Percentiles rank a stretch among this genome's conserved stretches.
Evolutionary conservation across 495 filamentous ascomycete species (phyloP).

Genomic region (Penicillium goetzii): DNA sequence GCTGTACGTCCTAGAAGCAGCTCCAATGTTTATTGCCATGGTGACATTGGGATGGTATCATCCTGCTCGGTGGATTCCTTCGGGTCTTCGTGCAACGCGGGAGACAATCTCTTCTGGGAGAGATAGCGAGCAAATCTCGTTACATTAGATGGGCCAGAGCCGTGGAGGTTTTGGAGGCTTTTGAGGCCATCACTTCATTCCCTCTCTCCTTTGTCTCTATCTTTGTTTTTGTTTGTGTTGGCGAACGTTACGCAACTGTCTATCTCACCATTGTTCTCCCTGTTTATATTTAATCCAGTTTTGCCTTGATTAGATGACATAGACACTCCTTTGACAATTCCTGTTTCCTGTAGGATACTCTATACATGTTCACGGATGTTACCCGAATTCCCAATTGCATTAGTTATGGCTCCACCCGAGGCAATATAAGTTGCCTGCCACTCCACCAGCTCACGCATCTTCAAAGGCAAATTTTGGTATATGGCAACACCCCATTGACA

Average conservation of each 20-base stretch:
- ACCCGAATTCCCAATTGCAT: background rate
- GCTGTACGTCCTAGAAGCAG: conserved; percentile 42
- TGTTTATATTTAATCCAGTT: background rate
- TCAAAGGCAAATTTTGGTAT: background rate
- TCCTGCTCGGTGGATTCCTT: conserved; percentile 22
- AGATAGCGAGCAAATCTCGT: background rate
- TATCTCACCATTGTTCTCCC: background rate
- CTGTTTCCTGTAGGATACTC: background rate
- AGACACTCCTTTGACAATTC: background rate
- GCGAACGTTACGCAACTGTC: background rate
- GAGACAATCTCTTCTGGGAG: background rate
- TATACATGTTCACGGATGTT: background rate
- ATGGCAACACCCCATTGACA: background rate
- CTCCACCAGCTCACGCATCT: background rate
- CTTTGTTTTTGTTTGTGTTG: background rate
- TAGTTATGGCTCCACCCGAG: background rate
- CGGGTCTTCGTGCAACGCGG: background rate
- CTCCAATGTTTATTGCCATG: conserved; percentile 43
- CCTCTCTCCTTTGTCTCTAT: background rate
- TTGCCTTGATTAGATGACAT: background rate
- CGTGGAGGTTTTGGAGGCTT: background rate
- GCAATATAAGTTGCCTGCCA: background rate
- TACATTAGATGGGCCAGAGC: background rate
- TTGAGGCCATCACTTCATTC: background rate
- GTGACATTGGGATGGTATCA: conserved; percentile 34